phyloP scores from a whole-genome alignment of 495 filamentous ascomycete genomes.

The Penicillium coprophilum region DNA sequence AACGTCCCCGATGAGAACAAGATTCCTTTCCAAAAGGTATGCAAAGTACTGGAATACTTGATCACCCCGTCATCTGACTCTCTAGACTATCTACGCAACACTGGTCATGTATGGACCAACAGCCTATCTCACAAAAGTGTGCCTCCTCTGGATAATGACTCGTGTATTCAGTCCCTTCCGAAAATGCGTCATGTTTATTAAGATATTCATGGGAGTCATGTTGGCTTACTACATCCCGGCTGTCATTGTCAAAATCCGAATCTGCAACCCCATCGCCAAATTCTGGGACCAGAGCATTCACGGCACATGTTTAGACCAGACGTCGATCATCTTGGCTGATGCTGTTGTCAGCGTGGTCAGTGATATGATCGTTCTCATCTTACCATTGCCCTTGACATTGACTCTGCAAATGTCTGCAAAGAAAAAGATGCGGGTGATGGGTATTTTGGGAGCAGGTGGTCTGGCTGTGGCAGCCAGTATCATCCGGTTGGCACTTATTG shows the following conservation, averaged over 20 bases:
- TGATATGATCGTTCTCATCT: slow-evolving; percentile 37
- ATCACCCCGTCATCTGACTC: background rate
- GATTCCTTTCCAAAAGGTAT: slow-evolving; percentile 28
- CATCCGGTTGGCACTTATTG: slow-evolving; percentile 36
- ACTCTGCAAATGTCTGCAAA: slow-evolving; percentile 33
- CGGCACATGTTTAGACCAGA: slow-evolving; percentile 36
- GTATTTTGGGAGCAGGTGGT: slow-evolving; percentile 39
- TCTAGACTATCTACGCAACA: slow-evolving; percentile 31
- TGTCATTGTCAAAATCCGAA: slow-evolving; percentile 39
- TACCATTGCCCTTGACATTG: slow-evolving; percentile 36
- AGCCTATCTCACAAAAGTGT: slow-evolving; percentile 41
- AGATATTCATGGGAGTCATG: slow-evolving; percentile 39
- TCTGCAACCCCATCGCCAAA: slow-evolving; percentile 38
- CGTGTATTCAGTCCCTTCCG: slow-evolving; percentile 40
- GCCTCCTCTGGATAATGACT: slow-evolving; percentile 41
- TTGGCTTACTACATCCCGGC: slow-evolving; percentile 41
- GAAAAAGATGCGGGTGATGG: slow-evolving; percentile 37
- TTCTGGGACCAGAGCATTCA: slow-evolving; percentile 30
- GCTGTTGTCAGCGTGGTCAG: slow-evolving; percentile 39
- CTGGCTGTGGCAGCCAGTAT: slow-evolving; percentile 40
- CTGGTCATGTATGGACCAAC: slow-evolving; percentile 45
- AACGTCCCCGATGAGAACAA: slow-evolving; percentile 20
- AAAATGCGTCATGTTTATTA: slow-evolving; percentile 35
- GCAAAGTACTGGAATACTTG: background rate
- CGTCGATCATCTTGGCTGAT: slow-evolving; percentile 38